Percentiles rank a stretch among this genome's conserved stretches.
These are phyloP conservation scores for Gigaspora rosea DNA, from an alignment of 192 early-diverging fungal genomes.

Conservation along the genomic window DNA sequence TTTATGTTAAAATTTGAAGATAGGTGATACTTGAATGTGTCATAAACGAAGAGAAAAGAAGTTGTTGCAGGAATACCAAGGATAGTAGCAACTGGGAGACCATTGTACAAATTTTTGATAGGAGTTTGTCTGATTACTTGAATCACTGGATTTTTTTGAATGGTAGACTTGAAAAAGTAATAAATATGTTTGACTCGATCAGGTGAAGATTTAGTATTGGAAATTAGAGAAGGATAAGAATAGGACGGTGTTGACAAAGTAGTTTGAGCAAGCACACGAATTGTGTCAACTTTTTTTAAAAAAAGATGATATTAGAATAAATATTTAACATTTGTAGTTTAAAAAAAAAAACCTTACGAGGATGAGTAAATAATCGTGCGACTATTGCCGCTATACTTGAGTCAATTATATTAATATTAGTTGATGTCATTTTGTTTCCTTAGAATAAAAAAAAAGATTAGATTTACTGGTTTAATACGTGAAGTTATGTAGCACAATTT, in stretches of 20 bases:
- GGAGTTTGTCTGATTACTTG: slow-evolving; percentile 27
- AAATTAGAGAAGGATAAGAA: slow-evolving; percentile 22
- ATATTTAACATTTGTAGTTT: neutral
- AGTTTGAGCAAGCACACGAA: slow-evolving; percentile 72
- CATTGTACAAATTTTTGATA: slow-evolving; percentile 60
- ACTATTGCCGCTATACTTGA: slow-evolving; percentile 60
- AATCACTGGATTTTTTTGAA: slow-evolving; percentile 13
- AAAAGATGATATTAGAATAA: neutral
- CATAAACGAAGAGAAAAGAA: slow-evolving; percentile 72
- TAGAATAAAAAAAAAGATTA: no score
- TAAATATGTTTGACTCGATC: neutral
- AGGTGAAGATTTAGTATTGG: slow-evolving; percentile 31
- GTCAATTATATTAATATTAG: slow-evolving; percentile 36
- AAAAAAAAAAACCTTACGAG: slow-evolving; percentile 42
- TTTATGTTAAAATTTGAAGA: slow-evolving; percentile 23
- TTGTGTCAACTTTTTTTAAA: slow-evolving; percentile 60
- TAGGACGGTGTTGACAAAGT: slow-evolving; percentile 14
- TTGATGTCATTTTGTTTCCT: no score
- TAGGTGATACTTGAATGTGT: slow-evolving; percentile 55
- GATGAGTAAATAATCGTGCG: slow-evolving; percentile 67
- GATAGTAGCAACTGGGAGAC: slow-evolving; percentile 64
- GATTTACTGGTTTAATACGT: no score
- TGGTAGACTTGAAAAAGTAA: neutral
- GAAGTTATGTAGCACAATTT: no score
- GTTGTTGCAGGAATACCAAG: slow-evolving; percentile 74